These are phyloP conservation scores for Trifolium subterraneum DNA, from an alignment of 306 rosid species.

Conservation along the genomic window DNA sequence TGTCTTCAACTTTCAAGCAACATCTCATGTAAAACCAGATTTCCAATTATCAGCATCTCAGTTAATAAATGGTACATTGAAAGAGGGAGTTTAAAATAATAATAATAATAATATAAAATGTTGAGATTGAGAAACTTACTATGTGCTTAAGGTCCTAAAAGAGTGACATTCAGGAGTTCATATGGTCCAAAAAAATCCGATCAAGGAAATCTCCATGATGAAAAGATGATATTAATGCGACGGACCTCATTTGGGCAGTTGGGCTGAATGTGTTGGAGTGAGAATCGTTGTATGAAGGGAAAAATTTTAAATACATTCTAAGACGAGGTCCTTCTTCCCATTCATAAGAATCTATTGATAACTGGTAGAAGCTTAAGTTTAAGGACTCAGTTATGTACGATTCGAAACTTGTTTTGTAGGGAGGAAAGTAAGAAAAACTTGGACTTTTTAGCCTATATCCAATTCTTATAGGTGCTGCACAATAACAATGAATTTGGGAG, in stretches of 20 bases:
- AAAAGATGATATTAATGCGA: conserved; percentile 46
- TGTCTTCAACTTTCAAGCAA: too few relatives aligned
- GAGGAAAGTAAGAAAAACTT: conserved; percentile 80
- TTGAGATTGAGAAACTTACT: conserved; percentile 60
- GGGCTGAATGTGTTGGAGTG: conserved; percentile 42
- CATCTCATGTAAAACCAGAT: background rate
- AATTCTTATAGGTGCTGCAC: conserved; percentile 78
- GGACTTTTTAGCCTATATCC: conserved; percentile 94
- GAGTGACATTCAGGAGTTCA: conserved; percentile 77
- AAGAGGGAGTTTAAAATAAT: too few relatives aligned
- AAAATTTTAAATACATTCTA: conserved; percentile 70
- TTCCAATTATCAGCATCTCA: too few relatives aligned
- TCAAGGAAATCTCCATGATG: conserved; percentile 62
- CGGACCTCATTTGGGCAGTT: conserved; percentile 60
- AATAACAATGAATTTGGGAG: conserved; percentile 62
- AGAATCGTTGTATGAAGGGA: conserved; percentile 51
- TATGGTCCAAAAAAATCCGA: conserved; percentile 81
- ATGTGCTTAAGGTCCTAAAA: conserved; percentile 55
- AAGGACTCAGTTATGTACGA: conserved; percentile 55
- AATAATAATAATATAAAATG: conserved; percentile 2
- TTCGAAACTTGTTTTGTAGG: conserved; percentile 47
- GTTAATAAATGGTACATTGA: too few relatives aligned
- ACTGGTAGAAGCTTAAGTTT: conserved; percentile 55
- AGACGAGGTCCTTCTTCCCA: conserved; percentile 92
- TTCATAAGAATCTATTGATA: conserved; percentile 53